phyloP scores from a whole-genome alignment of 129 eudicot species.

The Rutidosis leptorrhynchoides region DNA sequence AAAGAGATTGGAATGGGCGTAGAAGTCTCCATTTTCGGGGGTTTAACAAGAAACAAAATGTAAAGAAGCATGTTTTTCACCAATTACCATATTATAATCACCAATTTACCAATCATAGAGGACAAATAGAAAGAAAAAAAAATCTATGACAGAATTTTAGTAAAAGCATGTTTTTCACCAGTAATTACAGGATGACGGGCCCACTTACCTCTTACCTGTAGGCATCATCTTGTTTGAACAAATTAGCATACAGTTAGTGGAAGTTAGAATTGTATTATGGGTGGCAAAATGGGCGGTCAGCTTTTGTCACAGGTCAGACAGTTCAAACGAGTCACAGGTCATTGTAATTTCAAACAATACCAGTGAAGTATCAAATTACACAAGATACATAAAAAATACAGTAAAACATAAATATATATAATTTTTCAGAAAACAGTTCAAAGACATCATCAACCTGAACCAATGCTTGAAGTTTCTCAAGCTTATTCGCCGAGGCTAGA shows the following conservation, averaged over 20 bases:
- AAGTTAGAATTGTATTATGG: not conserved
- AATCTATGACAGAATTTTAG: not conserved
- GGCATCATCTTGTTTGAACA: not conserved
- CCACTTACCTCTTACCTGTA: not conserved
- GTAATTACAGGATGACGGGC: not conserved
- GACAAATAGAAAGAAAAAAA: not conserved
- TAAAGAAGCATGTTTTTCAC: too few relatives aligned
- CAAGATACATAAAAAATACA: too few relatives aligned
- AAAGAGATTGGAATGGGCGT: conserved; percentile 48
- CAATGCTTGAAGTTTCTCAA: conserved; percentile 16
- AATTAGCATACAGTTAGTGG: not conserved
- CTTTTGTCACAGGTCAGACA: too few relatives aligned
- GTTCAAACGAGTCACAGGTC: not conserved
- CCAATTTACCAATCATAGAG: not conserved
- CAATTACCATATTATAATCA: too few relatives aligned
- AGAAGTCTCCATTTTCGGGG: conserved; percentile 52
- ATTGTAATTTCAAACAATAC: not conserved
- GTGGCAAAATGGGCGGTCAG: not conserved
- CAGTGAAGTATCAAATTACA: not conserved
- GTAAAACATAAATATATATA: not conserved
- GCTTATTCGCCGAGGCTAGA: conserved; percentile 25
- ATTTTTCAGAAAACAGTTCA: conserved; percentile 13
- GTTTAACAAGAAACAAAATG: conserved; percentile 29
- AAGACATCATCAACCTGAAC: conserved; percentile 22
- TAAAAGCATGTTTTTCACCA: not conserved